Percentiles rank a stretch among this genome's conserved stretches.
phyloP scores from a whole-genome alignment of 495 filamentous ascomycete species.

The Aspergillus saccharolyticus region DNA sequence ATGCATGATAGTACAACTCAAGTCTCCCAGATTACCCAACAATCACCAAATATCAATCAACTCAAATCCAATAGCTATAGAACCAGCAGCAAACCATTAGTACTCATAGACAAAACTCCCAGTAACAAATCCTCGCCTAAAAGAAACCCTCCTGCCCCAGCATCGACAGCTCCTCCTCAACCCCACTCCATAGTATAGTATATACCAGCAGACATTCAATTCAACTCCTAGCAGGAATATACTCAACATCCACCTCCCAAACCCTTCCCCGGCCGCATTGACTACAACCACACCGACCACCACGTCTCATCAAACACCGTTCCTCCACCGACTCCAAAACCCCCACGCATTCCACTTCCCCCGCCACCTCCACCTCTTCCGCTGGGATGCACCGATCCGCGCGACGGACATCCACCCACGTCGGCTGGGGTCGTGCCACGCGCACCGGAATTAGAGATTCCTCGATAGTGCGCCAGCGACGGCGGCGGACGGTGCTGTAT shows the following conservation, averaged over 20 bases:
- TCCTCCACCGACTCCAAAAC: neutral
- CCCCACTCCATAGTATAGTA: too few species aligned
- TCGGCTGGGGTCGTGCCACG: neutral
- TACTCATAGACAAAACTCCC: too few species aligned
- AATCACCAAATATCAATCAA: too few species aligned
- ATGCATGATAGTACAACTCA: too few species aligned
- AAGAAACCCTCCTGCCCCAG: too few species aligned
- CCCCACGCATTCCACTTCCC: neutral
- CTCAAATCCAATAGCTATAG: too few species aligned
- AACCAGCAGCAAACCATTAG: too few species aligned
- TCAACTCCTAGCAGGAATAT: neutral
- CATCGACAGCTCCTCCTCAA: too few species aligned
- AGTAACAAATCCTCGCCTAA: too few species aligned
- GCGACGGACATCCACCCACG: neutral
- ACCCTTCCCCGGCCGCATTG: neutral
- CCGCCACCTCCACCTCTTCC: neutral
- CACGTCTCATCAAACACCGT: too few species aligned
- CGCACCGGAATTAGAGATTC: neutral
- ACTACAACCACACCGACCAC: neutral
- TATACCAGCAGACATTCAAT: neutral
- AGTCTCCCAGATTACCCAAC: too few species aligned
- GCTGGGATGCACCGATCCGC: neutral
- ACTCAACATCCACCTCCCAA: neutral
- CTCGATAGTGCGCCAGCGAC: neutral
- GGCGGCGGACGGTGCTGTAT: neutral